phyloP scores from a whole-genome alignment of 331 rosid genomes.

The Malus hybrid region DNA sequence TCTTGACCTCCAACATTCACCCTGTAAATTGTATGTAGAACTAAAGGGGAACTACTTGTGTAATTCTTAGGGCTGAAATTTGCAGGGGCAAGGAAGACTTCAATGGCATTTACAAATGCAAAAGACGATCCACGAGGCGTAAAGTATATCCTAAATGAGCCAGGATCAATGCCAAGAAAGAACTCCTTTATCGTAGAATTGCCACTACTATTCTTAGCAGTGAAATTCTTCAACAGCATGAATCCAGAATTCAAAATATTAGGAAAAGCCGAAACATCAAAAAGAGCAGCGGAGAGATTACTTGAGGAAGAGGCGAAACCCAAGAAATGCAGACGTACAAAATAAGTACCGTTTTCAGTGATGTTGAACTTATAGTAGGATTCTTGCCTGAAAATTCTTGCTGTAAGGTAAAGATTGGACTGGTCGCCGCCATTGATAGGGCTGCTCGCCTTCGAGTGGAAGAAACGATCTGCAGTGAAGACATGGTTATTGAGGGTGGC shows the following conservation, averaged over 20 bases:
- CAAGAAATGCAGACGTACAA: no score
- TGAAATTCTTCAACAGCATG: conserved; percentile 22
- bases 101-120: conserved; percentile 64
- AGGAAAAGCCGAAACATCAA: conserved; percentile 29
- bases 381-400: conserved; percentile 16
- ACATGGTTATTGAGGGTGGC: not conserved
- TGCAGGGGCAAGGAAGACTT: conserved; percentile 40
- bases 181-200: conserved; percentile 32
- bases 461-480: conserved; percentile 26
- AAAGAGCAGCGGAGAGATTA: conserved; percentile 27
- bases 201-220: not conserved
- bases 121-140: conserved; percentile 20
- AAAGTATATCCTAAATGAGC: conserved; percentile 23
- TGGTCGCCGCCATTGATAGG: not conserved
- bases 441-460: not conserved
- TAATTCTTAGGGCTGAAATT: not conserved
- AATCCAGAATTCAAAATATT: not conserved
- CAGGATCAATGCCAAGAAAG: not conserved
- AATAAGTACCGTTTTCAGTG: conserved; percentile 13
- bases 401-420: conserved; percentile 23
- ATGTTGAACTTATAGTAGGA: conserved; percentile 23
- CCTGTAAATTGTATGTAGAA: conserved; percentile 27
- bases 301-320: conserved; percentile 15
- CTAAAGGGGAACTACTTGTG: not conserved
- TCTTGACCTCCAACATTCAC: conserved; percentile 41